Conservation (phyloP, 768 basidiomycete species). For the Lactarius indigo region DNA sequence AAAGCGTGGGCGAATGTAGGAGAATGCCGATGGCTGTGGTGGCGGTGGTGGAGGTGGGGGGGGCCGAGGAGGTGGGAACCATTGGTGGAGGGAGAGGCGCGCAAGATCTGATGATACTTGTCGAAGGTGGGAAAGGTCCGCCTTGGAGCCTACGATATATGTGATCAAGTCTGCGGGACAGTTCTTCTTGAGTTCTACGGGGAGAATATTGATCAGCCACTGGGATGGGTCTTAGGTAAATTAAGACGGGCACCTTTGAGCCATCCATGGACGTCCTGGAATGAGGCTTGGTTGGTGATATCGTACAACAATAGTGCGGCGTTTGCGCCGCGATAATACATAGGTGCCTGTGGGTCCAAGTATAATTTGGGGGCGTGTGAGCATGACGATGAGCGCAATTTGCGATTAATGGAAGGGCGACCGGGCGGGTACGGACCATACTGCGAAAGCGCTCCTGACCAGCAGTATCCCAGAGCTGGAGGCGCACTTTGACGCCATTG, state of each 20-base stretch:
- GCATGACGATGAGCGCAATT: conserved; percentile 14
- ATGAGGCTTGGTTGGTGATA: conserved; percentile 84
- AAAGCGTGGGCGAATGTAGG: conserved; percentile 76
- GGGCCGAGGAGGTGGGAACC: conserved; percentile 80
- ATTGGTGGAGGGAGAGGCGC: conserved; percentile 76
- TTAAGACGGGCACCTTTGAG: conserved; percentile 56
- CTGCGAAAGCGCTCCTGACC: conserved; percentile 91
- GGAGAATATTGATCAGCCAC: conserved; percentile 11
- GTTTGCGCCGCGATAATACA: conserved; percentile 96
- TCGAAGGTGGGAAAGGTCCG: conserved; percentile 67
- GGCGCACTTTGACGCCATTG: conserved; percentile 79
- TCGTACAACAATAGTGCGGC: conserved; percentile 94
- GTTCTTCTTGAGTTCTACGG: conserved; percentile 83
- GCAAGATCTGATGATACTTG: conserved; percentile 81
- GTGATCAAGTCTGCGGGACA: conserved; percentile 86
- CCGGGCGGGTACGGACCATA: conserved; percentile 53
- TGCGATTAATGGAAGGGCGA: conserved; percentile 18
- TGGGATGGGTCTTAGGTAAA: conserved; percentile 1
- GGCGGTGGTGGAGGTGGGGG: conserved; percentile 64
- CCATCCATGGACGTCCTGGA: conserved; percentile 91
- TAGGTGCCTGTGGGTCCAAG: conserved; percentile 63
- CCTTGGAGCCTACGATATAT: conserved; percentile 93
- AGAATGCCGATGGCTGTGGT: conserved; percentile 56
- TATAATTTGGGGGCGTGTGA: conserved; percentile 18
- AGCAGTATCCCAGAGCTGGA: conserved; percentile 92